Evolutionary conservation across 2,329 filamentous ascomycete species (phyloP).

Genomic region (Penicillium freii): DNA sequence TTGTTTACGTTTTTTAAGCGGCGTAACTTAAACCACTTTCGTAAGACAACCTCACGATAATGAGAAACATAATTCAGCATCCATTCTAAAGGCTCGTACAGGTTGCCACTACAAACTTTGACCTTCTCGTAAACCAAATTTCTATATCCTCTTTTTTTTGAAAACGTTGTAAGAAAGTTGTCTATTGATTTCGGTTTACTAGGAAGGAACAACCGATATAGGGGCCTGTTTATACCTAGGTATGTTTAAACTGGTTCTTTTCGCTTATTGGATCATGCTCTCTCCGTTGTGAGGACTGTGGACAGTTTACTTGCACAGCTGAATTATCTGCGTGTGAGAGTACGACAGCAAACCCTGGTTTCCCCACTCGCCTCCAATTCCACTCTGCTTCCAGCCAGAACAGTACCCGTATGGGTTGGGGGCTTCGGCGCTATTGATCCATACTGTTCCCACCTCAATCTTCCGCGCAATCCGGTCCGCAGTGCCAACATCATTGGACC

Average conservation of each 20-base stretch:
- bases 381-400: not conserved
- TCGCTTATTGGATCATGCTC: not conserved
- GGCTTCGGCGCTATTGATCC: not conserved
- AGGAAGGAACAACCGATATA: too few species aligned
- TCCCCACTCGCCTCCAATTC: not conserved
- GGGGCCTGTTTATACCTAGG: too few species aligned
- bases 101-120: too few species aligned
- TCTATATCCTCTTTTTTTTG: too few species aligned
- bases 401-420: not conserved
- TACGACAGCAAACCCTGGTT: not conserved
- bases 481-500: not conserved
- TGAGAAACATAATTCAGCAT: too few species aligned
- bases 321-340: not conserved
- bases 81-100: too few species aligned
- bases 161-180: too few species aligned
- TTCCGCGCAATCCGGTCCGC: not conserved
- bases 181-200: too few species aligned
- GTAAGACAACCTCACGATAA: too few species aligned
- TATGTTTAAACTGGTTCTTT: not conserved
- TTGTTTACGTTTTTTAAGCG: too few species aligned
- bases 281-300: not conserved
- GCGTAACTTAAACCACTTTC: too few species aligned
- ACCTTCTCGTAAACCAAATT: too few species aligned
- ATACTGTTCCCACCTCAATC: not conserved
- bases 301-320: not conserved